A percentile compares a stretch with the other conserved stretches of the same genome.
Evolutionary conservation across 768 basidiomycete species (phyloP).

Genomic region (Russula earlei): DNA sequence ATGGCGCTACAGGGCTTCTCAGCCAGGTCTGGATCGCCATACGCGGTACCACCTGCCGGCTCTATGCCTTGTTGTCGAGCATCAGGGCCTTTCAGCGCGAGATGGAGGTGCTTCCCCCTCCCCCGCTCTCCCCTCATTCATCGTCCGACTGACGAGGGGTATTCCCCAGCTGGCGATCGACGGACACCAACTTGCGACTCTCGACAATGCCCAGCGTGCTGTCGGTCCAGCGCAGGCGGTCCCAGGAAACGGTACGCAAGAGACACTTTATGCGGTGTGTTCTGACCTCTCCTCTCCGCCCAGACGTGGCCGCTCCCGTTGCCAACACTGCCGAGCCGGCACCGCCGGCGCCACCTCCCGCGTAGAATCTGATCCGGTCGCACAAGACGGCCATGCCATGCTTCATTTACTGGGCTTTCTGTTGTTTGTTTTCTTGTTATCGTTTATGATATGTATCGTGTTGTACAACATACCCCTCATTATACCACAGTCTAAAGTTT

Average conservation of each 20-base stretch:
- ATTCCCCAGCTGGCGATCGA: neutral
- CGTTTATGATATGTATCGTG: no score
- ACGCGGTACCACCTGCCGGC: neutral
- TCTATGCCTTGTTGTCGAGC: neutral
- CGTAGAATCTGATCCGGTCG: no score
- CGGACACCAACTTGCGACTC: neutral
- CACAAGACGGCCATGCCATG: no score
- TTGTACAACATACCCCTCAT: no score
- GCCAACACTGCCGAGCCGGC: no score
- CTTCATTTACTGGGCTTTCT: no score
- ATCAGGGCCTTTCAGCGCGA: neutral
- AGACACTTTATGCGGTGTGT: no score
- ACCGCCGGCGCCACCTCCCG: no score
- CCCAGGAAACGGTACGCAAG: neutral
- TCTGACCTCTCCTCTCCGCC: no score
- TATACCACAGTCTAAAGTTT: no score
- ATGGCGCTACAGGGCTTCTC: neutral
- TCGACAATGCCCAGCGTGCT: neutral
- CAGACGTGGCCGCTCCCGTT: no score
- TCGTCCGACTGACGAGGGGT: neutral
- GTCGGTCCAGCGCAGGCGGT: neutral
- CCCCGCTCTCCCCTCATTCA: neutral
- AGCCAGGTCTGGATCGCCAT: neutral
- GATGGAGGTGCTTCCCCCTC: neutral
- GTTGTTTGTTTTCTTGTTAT: no score